These are phyloP conservation scores for Hypomontagnella monticulosa DNA, from an alignment of 495 filamentous ascomycete species.

Conservation along the genomic window DNA sequence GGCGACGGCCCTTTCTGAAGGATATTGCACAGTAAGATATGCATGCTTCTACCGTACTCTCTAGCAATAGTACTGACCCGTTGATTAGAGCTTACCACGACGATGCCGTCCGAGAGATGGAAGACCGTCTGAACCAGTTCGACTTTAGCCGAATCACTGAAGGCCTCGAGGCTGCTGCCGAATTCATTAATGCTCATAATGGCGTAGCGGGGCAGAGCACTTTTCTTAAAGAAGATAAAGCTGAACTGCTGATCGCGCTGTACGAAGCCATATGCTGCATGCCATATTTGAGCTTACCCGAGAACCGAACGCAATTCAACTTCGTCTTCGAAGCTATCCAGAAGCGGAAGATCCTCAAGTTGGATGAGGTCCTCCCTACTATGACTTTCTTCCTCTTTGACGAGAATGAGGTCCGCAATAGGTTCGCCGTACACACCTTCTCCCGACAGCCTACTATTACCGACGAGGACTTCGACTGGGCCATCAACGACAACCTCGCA, in stretches of 20 bases:
- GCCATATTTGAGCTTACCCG: conserved; percentile 53
- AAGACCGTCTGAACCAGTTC: conserved; percentile 56
- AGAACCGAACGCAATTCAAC: conserved; percentile 67
- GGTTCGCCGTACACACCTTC: conserved; percentile 78
- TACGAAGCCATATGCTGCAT: conserved; percentile 65
- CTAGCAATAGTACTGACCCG: conserved; percentile 51
- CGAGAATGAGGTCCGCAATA: conserved; percentile 61
- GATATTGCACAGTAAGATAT: conserved; percentile 63
- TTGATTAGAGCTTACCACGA: conserved; percentile 44
- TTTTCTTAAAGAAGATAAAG: conserved; percentile 47
- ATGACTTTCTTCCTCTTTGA: conserved; percentile 85
- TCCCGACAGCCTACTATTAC: conserved; percentile 66
- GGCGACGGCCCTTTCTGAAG: conserved; percentile 69
- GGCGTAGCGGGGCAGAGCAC: conserved; percentile 46
- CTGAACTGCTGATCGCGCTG: conserved; percentile 56
- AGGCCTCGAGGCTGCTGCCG: conserved; percentile 49
- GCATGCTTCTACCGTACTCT: conserved; percentile 4
- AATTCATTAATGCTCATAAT: conserved; percentile 51
- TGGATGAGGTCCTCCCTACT: conserved; percentile 77
- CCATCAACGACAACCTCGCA: conserved; percentile 71
- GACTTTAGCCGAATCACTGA: conserved; percentile 50
- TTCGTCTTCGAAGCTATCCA: conserved; percentile 81
- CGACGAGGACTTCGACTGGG: conserved; percentile 81
- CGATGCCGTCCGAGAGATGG: conserved; percentile 47
- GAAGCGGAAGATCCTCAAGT: conserved; percentile 72